These are phyloP conservation scores for Epichloe bromicola DNA, from an alignment of 2,329 filamentous ascomycete genomes.

Conservation along the genomic window DNA sequence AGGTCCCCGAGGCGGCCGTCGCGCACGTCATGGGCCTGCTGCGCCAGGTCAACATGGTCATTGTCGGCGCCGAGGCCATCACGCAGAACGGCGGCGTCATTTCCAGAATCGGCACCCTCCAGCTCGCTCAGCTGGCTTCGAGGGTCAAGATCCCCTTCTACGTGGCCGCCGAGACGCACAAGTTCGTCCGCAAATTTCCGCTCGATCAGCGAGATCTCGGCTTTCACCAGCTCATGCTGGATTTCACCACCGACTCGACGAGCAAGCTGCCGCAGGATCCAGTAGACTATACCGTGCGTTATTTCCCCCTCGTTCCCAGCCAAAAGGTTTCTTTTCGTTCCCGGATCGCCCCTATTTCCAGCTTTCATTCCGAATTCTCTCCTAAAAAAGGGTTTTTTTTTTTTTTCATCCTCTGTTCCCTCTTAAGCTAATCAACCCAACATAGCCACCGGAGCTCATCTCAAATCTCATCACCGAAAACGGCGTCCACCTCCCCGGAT, in stretches of 20 bases:
- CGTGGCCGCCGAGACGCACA: conserved; percentile 89
- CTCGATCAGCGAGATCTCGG: conserved; percentile 70
- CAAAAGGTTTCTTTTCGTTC: no score
- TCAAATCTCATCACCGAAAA: conserved; percentile 65
- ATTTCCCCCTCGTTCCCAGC: no score
- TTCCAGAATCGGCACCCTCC: conserved; percentile 71
- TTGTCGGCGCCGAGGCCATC: conserved; percentile 69
- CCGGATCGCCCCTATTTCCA: no score
- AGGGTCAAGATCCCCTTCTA: conserved; percentile 63
- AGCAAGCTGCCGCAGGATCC: conserved; percentile 37
- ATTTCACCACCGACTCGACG: conserved; percentile 47
- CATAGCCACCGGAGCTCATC: conserved; percentile 52
- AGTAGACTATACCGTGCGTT: conserved; percentile 61
- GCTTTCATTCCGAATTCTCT: no score
- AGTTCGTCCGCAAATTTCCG: conserved; percentile 83
- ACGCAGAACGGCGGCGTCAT: conserved; percentile 92
- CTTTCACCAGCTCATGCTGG: conserved; percentile 62
- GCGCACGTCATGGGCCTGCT: conserved; percentile 56
- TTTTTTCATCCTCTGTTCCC: no score
- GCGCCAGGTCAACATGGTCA: conserved; percentile 49
- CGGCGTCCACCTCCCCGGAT: conserved; percentile 56
- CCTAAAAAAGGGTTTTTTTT: no score
- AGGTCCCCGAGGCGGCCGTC: conserved; percentile 46
- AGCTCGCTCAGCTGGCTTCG: conserved; percentile 72
- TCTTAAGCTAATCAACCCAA: not conserved